These are phyloP conservation scores for Erucastrum elatum DNA, from an alignment of 345 rosid genomes.

Conservation along the genomic window DNA sequence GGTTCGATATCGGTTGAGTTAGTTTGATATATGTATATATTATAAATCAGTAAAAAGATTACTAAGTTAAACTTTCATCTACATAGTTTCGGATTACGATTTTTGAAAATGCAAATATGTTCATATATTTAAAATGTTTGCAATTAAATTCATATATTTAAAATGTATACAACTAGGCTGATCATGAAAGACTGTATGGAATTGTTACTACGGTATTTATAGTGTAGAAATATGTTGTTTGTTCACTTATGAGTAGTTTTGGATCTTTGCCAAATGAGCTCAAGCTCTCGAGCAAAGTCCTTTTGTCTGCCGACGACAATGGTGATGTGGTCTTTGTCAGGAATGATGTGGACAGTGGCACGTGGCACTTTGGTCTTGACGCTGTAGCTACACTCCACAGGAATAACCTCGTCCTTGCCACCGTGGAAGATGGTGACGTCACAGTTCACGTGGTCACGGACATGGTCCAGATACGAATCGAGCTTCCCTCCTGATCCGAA, in stretches of 20 bases:
- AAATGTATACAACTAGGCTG: too few species aligned
- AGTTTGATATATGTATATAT: too few species aligned
- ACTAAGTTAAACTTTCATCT: too few species aligned
- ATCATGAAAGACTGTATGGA: too few species aligned
- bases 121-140: too few species aligned
- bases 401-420: constrained; percentile 72
- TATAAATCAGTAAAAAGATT: too few species aligned
- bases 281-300: constrained; percentile 78
- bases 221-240: too few species aligned
- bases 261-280: constrained; percentile 61
- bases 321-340: constrained; percentile 82
- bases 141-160: too few species aligned
- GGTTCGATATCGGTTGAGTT: too few species aligned
- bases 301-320: constrained; percentile 80
- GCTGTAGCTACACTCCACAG: constrained; percentile 78
- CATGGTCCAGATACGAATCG: constrained; percentile 69
- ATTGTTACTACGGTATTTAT: too few species aligned
- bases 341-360: constrained; percentile 46
- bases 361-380: constrained; percentile 64
- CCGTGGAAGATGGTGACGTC: constrained; percentile 76
- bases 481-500: constrained; percentile 81
- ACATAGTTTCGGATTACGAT: too few species aligned
- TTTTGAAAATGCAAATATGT: too few species aligned
- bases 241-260: constrained; percentile 11
- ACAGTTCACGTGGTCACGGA: constrained; percentile 61